These are phyloP conservation scores for Asterophora lycoperdoides DNA, from an alignment of 768 basidiomycete genomes.

Conservation along the genomic window DNA sequence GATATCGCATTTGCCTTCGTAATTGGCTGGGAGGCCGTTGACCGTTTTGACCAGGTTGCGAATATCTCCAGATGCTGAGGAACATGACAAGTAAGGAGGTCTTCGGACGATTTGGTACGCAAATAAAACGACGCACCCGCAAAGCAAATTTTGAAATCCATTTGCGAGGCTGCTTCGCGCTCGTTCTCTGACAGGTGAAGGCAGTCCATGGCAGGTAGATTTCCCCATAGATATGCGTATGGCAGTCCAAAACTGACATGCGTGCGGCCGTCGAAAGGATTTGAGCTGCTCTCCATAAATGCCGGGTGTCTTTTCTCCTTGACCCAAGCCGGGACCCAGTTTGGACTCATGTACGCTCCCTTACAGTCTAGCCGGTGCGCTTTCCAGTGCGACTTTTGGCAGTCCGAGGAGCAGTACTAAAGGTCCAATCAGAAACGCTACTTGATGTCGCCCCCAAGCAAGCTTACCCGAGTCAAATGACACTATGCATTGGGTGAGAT, in stretches of 20 bases:
- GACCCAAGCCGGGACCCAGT: slow-evolving; percentile 30
- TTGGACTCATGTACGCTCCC: slow-evolving; percentile 21
- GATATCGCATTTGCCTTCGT: slow-evolving; percentile 21
- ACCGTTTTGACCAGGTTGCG: slow-evolving; percentile 29
- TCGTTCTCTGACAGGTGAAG: slow-evolving; percentile 24
- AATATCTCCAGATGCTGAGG: slow-evolving; percentile 24
- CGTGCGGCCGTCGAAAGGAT: neutral
- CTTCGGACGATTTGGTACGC: neutral
- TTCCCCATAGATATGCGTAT: slow-evolving; percentile 19
- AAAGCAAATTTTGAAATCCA: slow-evolving; percentile 25
- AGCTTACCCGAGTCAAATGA: slow-evolving; percentile 11
- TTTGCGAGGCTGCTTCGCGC: neutral
- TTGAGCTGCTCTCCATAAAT: slow-evolving; percentile 13
- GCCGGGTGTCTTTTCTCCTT: slow-evolving; percentile 21
- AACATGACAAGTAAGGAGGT: neutral
- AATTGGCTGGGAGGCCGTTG: slow-evolving; percentile 22
- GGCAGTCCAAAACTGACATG: slow-evolving; percentile 9
- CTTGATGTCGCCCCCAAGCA: no score
- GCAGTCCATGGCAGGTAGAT: slow-evolving; percentile 26
- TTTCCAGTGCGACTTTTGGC: slow-evolving; percentile 28
- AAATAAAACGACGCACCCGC: slow-evolving; percentile 15
- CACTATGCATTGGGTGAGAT: slow-evolving; percentile 5
- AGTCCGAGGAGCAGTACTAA: slow-evolving; percentile 32
- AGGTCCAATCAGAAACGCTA: neutral
- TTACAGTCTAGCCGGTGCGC: slow-evolving; percentile 25